Conservation (phyloP, 768 basidiomycete genomes). For the Sporobolomyces roseus region DNA sequence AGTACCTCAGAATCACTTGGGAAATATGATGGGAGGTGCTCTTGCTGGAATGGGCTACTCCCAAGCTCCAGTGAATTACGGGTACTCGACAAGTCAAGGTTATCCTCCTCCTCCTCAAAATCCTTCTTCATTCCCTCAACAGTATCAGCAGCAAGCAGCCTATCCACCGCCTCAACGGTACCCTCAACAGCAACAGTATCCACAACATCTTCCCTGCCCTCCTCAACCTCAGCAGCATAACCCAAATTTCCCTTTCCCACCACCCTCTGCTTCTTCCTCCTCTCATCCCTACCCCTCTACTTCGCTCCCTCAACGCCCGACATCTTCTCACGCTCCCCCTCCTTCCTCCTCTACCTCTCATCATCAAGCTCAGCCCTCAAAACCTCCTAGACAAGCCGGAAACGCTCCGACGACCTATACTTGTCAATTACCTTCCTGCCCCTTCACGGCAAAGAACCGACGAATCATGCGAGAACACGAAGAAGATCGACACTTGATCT, state of each 20-base stretch:
- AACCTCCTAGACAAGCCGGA: background rate
- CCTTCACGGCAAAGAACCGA: background rate
- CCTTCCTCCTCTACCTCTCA: slow-evolving; percentile 6
- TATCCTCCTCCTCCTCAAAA: too few relatives aligned
- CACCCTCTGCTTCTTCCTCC: background rate
- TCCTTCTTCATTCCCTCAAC: too few relatives aligned
- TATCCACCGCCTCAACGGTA: background rate
- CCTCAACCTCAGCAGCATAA: background rate
- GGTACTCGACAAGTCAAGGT: too few relatives aligned
- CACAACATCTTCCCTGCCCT: background rate
- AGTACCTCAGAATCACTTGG: slow-evolving; percentile 1
- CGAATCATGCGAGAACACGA: slow-evolving; percentile 45
- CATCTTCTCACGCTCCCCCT: background rate
- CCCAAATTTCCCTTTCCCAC: background rate
- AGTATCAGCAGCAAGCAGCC: too few relatives aligned
- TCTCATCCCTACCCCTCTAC: background rate
- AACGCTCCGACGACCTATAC: background rate
- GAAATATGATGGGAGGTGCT: slow-evolving; percentile 29
- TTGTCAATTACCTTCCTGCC: background rate
- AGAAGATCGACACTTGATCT: slow-evolving; percentile 50
- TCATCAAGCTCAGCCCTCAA: too few relatives aligned
- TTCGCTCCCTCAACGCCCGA: background rate
- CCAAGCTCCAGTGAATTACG: too few relatives aligned
- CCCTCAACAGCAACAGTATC: background rate
- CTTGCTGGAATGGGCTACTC: slow-evolving; percentile 24